Evolutionary conservation across 176 grass and related monocot genomes (phyloP), one percentile per base, ranked within the genome.

Genomic region (Melocanna baccifera): DNA sequence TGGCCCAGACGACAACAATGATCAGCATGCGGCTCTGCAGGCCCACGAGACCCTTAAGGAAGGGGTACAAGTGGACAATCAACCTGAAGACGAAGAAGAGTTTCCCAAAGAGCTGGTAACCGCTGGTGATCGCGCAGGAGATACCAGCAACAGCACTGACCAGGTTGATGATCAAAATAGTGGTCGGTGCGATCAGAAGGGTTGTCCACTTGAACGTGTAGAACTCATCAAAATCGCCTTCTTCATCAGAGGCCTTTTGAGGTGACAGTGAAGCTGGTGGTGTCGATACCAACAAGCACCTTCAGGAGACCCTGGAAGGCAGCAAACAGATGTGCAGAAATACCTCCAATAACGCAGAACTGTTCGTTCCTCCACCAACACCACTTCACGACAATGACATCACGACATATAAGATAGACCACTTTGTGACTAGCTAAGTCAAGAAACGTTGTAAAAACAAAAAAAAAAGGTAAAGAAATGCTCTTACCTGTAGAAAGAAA

Each of bases 131-230:
- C 0, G 93, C 93, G 28, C 92, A 94, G 59, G 93, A 94, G 65
- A 88, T 92, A 26, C 93, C 93, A 56, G 93, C 90, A 29, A 94
- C 93, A 10, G 90, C 90, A 59, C 90, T 82, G 9, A 94, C 88
- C 55, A 94, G 82, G 78, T 92, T 94, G 87, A 94, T 90, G 28
- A 94, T 92, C 83, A 94, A 69, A 15, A 94, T 89, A 22, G 93
- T 94, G 15, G 90, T 94, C 9, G 93, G 93, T 61, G 93, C 90
- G 76, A 94, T 94, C 16, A 94, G 90, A 73, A 94, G 90, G 3
- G 93, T 94, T 3, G 93, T 94, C 93, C 93, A 92, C 75, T 94
- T 94, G 82, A 94, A 90, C 93, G 90, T 84, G 82, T 94, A 94
- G 62, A 94, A 85, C 85, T 90, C 88, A 0, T 73, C 14, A 76